phyloP scores from a whole-genome alignment of 805 yeast species.

The Teunomyces cretensis region DNA sequence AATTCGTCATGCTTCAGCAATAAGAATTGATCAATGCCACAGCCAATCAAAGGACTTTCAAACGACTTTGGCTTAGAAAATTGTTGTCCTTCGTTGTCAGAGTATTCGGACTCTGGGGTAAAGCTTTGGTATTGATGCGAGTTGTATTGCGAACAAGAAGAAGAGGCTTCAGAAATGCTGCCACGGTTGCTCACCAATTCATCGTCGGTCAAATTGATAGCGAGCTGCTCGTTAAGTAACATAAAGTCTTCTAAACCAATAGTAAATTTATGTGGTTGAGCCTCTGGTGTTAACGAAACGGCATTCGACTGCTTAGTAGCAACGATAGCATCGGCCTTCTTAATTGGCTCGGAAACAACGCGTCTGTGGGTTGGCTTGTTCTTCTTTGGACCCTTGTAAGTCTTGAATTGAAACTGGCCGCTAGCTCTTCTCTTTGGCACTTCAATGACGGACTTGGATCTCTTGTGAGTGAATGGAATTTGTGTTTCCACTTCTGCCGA shows the following conservation, averaged over 20 bases:
- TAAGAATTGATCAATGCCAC: constrained; percentile 24
- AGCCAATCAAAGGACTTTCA: constrained; percentile 14
- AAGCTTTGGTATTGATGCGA: constrained; percentile 10
- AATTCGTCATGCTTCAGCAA: constrained; percentile 26
- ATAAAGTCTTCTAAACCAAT: constrained; percentile 29
- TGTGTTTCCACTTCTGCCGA: constrained; percentile 3
- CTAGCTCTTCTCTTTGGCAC: constrained; percentile 18
- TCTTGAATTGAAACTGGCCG: constrained; percentile 26
- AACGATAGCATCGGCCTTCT: background rate
- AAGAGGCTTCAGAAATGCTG: constrained; percentile 4
- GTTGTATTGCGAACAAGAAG: constrained; percentile 1
- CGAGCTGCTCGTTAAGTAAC: constrained; percentile 25
- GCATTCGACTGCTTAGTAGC: background rate
- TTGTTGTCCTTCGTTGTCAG: constrained; percentile 18
- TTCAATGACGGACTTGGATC: constrained; percentile 27
- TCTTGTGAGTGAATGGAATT: constrained; percentile 16
- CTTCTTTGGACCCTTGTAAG: constrained; percentile 28
- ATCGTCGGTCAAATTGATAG: constrained; percentile 9
- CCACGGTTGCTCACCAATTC: constrained; percentile 9
- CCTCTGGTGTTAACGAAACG: constrained; percentile 7
- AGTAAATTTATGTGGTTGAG: constrained; percentile 1
- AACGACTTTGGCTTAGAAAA: constrained; percentile 13
- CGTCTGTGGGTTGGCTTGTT: constrained; percentile 19
- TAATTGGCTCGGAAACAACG: constrained; percentile 23
- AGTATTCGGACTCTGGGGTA: constrained; percentile 24